Evolutionary conservation across 176 grass and related monocot genomes (phyloP).

Genomic region (Cenchrus fungigraminus): DNA sequence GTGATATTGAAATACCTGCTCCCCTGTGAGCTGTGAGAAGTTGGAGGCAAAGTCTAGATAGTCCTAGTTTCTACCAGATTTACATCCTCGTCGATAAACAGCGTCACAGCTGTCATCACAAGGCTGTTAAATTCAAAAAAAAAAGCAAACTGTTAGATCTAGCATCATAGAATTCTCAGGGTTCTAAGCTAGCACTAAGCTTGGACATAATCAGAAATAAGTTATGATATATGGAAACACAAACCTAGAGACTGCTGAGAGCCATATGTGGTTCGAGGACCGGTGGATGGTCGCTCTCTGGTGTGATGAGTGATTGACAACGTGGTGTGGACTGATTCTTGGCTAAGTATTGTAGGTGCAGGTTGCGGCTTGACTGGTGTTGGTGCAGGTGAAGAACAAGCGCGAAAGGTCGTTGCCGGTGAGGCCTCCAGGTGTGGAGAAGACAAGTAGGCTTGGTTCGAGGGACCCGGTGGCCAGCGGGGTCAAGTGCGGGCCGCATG

Average conservation of each 20-base stretch:
- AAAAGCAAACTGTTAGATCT: constrained; percentile 22
- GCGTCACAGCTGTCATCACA: constrained; percentile 77
- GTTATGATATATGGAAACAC: neutral
- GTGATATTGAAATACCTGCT: constrained; percentile 37
- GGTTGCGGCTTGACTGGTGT: no score
- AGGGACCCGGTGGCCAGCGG: no score
- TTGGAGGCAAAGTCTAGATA: constrained; percentile 51
- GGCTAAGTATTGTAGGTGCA: no score
- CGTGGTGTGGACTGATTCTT: no score
- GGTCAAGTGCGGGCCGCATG: no score
- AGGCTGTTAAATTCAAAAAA: constrained; percentile 65
- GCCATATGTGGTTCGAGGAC: no score
- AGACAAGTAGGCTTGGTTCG: no score
- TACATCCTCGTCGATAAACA: constrained; percentile 83
- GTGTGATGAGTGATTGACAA: no score
- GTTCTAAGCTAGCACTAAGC: neutral
- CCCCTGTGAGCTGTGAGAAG: neutral
- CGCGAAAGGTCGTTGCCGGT: no score
- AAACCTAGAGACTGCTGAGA: neutral
- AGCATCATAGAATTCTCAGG: neutral
- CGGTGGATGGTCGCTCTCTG: no score
- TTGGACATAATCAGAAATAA: constrained; percentile 10
- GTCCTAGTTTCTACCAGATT: constrained; percentile 66
- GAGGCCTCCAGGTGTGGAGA: no score
- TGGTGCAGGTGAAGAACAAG: no score